phyloP scores from a whole-genome alignment of 1,139 yeast species.

The Blastobotrys serpentis region DNA sequence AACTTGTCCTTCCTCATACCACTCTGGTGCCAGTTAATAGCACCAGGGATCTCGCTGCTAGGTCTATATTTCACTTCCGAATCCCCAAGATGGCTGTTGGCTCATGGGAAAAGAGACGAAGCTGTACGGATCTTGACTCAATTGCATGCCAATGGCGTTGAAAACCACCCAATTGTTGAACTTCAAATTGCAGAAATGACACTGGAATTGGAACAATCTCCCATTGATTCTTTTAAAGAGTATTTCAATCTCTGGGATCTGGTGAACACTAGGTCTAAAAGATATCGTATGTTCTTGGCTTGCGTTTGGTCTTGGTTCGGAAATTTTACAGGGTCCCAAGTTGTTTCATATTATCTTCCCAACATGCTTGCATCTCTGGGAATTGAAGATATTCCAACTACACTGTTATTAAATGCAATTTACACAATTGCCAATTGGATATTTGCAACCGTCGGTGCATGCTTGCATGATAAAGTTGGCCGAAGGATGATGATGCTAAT shows the following conservation, averaged over 20 bases:
- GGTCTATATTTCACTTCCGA: slow-evolving; percentile 66
- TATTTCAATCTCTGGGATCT: slow-evolving; percentile 19
- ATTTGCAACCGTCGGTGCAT: slow-evolving; percentile 23
- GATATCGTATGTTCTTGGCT: slow-evolving; percentile 20
- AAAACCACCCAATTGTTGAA: slow-evolving; percentile 20
- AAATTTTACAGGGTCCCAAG: slow-evolving; percentile 21
- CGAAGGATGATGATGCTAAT: slow-evolving; percentile 24
- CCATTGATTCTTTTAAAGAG: slow-evolving; percentile 15
- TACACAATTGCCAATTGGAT: slow-evolving; percentile 22
- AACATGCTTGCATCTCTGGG: slow-evolving; percentile 21
- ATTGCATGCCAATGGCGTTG: slow-evolving; percentile 25
- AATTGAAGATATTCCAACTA: slow-evolving; percentile 14
- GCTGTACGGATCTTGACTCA: slow-evolving; percentile 42
- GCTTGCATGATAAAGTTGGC: slow-evolving; percentile 23
- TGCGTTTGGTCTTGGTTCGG: slow-evolving; percentile 21
- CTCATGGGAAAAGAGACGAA: slow-evolving; percentile 44
- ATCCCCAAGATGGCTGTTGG: slow-evolving; percentile 63
- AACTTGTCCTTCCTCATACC: slow-evolving; percentile 48
- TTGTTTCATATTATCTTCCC: slow-evolving; percentile 21
- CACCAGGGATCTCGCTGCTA: slow-evolving; percentile 47
- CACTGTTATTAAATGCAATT: slow-evolving; percentile 23
- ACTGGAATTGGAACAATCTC: slow-evolving; percentile 17
- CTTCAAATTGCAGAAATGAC: slow-evolving; percentile 19
- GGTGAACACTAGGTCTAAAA: slow-evolving; percentile 18
- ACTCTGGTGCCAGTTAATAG: slow-evolving; percentile 45